phyloP scores from a whole-genome alignment of 2,329 filamentous ascomycete species.

The Fusarium aywerte region DNA sequence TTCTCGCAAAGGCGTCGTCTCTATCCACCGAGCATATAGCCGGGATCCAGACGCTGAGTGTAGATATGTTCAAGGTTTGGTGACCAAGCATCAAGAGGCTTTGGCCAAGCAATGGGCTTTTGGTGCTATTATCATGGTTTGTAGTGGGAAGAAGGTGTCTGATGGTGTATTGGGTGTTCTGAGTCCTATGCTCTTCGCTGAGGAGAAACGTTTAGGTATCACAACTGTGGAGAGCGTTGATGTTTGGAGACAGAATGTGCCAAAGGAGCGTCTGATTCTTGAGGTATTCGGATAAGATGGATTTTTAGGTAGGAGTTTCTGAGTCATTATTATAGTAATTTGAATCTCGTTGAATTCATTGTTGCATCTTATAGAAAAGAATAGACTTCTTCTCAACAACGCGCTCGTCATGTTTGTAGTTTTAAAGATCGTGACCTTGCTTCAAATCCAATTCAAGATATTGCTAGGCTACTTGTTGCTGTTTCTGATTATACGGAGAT shows the following conservation, averaged over 20 bases:
- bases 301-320: too few species aligned
- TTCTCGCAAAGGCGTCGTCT: not conserved
- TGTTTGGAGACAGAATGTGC: not conserved
- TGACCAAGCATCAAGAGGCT: not conserved
- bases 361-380: not conserved
- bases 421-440: too few species aligned
- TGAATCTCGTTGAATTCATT: too few species aligned
- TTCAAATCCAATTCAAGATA: too few species aligned
- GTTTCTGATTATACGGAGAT: too few species aligned
- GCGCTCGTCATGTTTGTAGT: too few species aligned
- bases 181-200: not conserved
- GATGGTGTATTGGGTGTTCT: constrained; percentile 18
- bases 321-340: too few species aligned
- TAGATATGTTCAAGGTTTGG: constrained; percentile 9
- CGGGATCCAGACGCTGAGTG: not conserved
- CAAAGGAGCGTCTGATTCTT: constrained; percentile 9
- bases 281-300: constrained; percentile 4
- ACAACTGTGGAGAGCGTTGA: not conserved
- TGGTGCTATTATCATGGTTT: constrained; percentile 8
- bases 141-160: constrained; percentile 15
- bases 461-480: too few species aligned
- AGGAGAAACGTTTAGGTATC: not conserved
- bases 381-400: too few species aligned
- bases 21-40: constrained; percentile 1
- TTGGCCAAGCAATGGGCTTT: constrained; percentile 4